Percentiles rank a stretch among this genome's conserved stretches.
Conservation (phyloP, 73 alveolate genomes). For the Blepharisma stoltei region DNA sequence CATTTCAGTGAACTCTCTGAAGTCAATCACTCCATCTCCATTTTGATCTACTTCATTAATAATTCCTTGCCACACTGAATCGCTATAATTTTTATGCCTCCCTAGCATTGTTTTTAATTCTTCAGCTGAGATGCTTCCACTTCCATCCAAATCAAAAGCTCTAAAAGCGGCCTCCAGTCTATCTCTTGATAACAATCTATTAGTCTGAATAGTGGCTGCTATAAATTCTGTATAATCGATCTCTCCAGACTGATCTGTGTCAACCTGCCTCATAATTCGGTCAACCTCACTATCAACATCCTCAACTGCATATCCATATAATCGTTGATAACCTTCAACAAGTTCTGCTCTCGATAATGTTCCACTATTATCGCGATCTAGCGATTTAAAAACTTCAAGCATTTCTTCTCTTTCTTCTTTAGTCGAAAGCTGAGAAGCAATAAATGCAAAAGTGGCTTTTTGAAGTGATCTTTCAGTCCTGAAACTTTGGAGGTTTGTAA, state of each 20-base stretch:
- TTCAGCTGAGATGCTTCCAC: conserved; percentile 54
- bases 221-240: conserved; percentile 64
- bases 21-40: conserved; percentile 59
- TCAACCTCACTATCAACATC: conserved; percentile 47
- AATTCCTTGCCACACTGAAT: conserved; percentile 49
- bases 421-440: conserved; percentile 42
- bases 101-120: conserved; percentile 53
- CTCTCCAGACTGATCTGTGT: conserved; percentile 49
- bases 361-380: conserved; percentile 62
- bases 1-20: conserved; percentile 65
- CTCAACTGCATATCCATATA: conserved; percentile 31
- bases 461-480: conserved; percentile 42
- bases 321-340: conserved; percentile 30
- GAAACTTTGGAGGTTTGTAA: conserved; percentile 43
- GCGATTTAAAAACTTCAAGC: conserved; percentile 38
- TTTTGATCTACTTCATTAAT: conserved; percentile 55
- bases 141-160: conserved; percentile 53
- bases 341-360: conserved; percentile 56
- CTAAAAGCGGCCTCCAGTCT: conserved; percentile 57
- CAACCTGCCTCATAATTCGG: conserved; percentile 48
- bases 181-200: conserved; percentile 46
- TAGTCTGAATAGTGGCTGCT: conserved; percentile 44
- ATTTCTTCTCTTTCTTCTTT: conserved; percentile 49
- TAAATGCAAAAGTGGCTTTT: conserved; percentile 45
- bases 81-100: conserved; percentile 28